Conservation (phyloP, 2,329 filamentous ascomycete species). For the Colletotrichum agaves region DNA sequence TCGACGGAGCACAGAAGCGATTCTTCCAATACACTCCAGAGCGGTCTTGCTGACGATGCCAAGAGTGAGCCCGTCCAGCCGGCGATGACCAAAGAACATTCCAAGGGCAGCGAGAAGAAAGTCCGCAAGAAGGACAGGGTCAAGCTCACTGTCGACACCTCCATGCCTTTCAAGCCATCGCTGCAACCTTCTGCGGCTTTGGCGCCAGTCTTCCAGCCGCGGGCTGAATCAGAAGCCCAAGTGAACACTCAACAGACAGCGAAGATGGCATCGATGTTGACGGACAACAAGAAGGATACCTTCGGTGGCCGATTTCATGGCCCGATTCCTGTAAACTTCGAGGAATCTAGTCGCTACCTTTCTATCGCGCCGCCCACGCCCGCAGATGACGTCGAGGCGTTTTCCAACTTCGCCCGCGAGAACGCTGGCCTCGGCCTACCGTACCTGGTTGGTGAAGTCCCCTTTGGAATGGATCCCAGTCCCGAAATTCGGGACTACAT, state of each 20-base stretch:
- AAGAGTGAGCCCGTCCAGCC: no score
- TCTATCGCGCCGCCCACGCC: constrained; percentile 35
- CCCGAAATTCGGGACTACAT: constrained; percentile 60
- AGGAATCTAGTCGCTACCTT: constrained; percentile 15
- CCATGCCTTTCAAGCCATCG: constrained; percentile 43
- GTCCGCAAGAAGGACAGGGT: constrained; percentile 23
- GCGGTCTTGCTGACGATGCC: no score
- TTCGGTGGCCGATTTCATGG: constrained; percentile 18
- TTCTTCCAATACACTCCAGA: no score
- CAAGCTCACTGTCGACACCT: constrained; percentile 30
- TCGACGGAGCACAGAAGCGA: constrained; percentile 44
- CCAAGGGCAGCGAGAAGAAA: neutral
- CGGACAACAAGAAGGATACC: neutral
- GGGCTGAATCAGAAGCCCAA: constrained; percentile 36
- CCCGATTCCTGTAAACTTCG: constrained; percentile 14
- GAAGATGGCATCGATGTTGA: no score
- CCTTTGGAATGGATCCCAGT: constrained; percentile 53
- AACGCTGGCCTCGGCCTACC: constrained; percentile 48
- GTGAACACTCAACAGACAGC: neutral
- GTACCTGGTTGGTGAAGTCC: constrained; percentile 66
- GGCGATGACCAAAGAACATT: neutral
- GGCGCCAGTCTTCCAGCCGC: constrained; percentile 61
- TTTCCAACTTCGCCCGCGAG: constrained; percentile 30
- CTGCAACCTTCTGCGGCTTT: constrained; percentile 59
- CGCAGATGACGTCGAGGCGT: constrained; percentile 15